A percentile compares a stretch with the other conserved stretches of the same genome.
phyloP scores from a whole-genome alignment of 2,329 filamentous ascomycete species.

The Phaeosphaeriaceae sp. region DNA sequence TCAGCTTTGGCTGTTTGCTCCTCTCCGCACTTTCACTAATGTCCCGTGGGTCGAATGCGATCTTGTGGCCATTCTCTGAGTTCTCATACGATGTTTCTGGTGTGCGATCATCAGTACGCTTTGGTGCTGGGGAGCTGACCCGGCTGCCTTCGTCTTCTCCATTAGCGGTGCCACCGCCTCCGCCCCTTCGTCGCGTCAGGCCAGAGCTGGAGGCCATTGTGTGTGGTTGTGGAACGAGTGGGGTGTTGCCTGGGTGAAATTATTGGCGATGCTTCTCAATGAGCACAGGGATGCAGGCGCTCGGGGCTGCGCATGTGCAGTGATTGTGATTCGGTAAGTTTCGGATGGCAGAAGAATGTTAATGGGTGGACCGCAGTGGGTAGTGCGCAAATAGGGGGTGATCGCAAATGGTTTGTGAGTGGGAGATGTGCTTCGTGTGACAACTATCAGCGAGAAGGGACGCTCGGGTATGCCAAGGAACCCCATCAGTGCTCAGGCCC shows the following conservation, averaged over 20 bases:
- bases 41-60: constrained; percentile 95
- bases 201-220: constrained; percentile 73
- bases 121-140: constrained; percentile 69
- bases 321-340: constrained; percentile 15
- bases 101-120: constrained; percentile 64
- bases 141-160: constrained; percentile 68
- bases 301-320: constrained; percentile 43
- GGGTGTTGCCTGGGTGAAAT: constrained; percentile 37
- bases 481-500: constrained; percentile 15
- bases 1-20: constrained; percentile 97
- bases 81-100: constrained; percentile 86
- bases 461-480: constrained; percentile 23
- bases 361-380: constrained; percentile 16
- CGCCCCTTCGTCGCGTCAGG: constrained; percentile 73
- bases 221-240: constrained; percentile 37
- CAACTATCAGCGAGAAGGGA: constrained; percentile 25
- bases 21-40: constrained; percentile 96
- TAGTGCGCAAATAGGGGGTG: constrained; percentile 23
- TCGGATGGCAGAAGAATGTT: constrained; percentile 14
- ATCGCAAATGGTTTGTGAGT: constrained; percentile 24
- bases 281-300: constrained; percentile 42
- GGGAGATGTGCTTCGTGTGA: constrained; percentile 33
- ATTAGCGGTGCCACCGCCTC: constrained; percentile 63
- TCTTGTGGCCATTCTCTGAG: constrained; percentile 96
- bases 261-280: constrained; percentile 40